A percentile compares a stretch with the other conserved stretches of the same genome.
Evolutionary conservation across 768 basidiomycete species (phyloP).

Genomic region (Podaxis mareebaensis): DNA sequence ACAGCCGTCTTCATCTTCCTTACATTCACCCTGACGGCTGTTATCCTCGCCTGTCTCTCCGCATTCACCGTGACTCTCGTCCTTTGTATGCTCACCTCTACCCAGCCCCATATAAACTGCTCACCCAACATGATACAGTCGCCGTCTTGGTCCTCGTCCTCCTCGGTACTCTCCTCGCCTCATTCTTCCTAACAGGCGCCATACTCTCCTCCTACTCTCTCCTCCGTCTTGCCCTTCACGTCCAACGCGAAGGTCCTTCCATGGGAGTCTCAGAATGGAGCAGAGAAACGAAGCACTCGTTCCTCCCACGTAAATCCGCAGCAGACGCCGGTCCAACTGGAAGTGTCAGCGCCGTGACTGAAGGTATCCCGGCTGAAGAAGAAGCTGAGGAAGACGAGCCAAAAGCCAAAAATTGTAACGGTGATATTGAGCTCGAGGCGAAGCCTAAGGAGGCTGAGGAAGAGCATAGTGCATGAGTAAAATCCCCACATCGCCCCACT

Average conservation of each 20-base stretch:
- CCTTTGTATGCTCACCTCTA: neutral
- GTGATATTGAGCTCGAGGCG: neutral
- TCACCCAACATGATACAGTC: constrained; percentile 1
- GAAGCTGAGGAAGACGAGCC: neutral
- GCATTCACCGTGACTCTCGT: neutral
- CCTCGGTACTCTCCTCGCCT: constrained; percentile 4
- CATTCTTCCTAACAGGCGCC: constrained; percentile 13
- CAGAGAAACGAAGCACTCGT: neutral
- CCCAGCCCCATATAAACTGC: neutral
- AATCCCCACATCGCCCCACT: too few relatives aligned
- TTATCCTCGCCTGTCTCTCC: constrained; percentile 1
- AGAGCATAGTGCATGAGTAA: too few relatives aligned
- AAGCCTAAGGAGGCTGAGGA: too few relatives aligned
- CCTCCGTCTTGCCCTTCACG: constrained; percentile 8
- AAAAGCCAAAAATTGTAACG: neutral
- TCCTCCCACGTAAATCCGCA: neutral
- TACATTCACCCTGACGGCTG: constrained; percentile 1
- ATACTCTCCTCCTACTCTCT: constrained; percentile 8
- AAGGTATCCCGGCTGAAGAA: neutral
- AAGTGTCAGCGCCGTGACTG: neutral
- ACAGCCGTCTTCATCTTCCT: neutral
- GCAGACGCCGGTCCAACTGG: neutral
- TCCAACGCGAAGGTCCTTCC: constrained; percentile 12
- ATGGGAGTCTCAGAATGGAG: constrained; percentile 8
- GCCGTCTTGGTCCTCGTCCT: neutral